Base-by-base conservation (phyloP, 257 asterid species). In the Echium plantagineum region DNA sequence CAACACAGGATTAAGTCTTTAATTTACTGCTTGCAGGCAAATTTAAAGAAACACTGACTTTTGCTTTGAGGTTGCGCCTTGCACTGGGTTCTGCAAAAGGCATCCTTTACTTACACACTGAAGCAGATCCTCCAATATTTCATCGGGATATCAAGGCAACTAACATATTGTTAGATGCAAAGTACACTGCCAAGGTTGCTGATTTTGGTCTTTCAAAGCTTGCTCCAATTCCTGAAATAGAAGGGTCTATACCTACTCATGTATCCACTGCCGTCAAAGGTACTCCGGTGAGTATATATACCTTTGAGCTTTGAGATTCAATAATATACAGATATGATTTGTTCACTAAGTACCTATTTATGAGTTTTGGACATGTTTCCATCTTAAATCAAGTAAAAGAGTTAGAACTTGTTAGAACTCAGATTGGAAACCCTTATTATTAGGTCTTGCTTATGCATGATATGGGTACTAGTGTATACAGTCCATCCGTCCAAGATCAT, bases 81-180 rank as follows among this genome's bases (percentile, higher is more conserved):
- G 97, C 96, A 8, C 30, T 86, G 70, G 94, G 84, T 60, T 82
- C 99, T 10, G 87, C 97, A n/a, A 85, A 78, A 75, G 99, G 96
- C 74, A 83, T 93, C 54, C 94, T 93, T 54, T 93, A 93, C 83
- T 86, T 93, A 67, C 99, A 93, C 48, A 77, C 89, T 0, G 99
- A 93, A 77, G 99, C 99, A 58, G 79, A 89, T 78, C 99, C 99
- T 60, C 99, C 99, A 31, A 89, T 93, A 75, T 89, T 84, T 75
- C 99, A 93, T 65, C 90, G 99, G n/a, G 99, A 89, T 75, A 85
- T 93, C 52, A 93, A 93, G 83, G 85, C 99, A 57, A 89, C 86
- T 71, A 93, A 93, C 79, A 93, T 93, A 67, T 68, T 93, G 60
- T 63, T 93, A 62, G 99, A 93, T 85, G 66, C 85, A 4, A 89